A percentile compares a stretch with the other conserved stretches of the same genome.
phyloP scores from a whole-genome alignment of 2,329 filamentous ascomycete species.

The Capronia coronata region DNA sequence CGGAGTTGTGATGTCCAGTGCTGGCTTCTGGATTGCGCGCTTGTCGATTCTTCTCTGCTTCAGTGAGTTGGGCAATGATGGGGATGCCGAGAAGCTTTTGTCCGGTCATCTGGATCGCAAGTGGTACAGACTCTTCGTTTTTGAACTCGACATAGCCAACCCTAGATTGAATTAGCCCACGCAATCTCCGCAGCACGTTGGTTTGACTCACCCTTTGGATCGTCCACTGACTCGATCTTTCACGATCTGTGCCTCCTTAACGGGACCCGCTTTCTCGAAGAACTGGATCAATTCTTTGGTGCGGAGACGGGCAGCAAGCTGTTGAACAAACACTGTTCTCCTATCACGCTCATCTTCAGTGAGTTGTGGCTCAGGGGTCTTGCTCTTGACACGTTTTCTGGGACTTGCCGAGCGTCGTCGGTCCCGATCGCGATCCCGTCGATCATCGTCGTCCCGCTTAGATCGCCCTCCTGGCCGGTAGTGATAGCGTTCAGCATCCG shows the following conservation, averaged over 20 bases:
- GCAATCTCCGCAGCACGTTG: slow-evolving; percentile 4
- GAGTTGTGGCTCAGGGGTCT: slow-evolving; percentile 60
- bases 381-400: slow-evolving; percentile 37
- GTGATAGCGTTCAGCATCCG: slow-evolving; percentile 51
- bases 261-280: slow-evolving; percentile 88
- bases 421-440: slow-evolving; percentile 42
- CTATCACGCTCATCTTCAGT: slow-evolving; percentile 95
- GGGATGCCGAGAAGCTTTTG: slow-evolving; percentile 98
- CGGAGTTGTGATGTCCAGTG: slow-evolving; percentile 66
- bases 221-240: slow-evolving; percentile 95
- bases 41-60: slow-evolving; percentile 98
- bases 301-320: slow-evolving; percentile 86
- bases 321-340: slow-evolving; percentile 96
- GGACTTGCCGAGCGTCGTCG: slow-evolving; percentile 41
- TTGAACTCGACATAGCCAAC: slow-evolving; percentile 99
- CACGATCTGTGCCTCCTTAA: slow-evolving; percentile 96
- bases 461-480: slow-evolving; percentile 47
- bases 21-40: slow-evolving; percentile 71
- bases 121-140: slow-evolving; percentile 84
- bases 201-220: slow-evolving; percentile 76
- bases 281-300: slow-evolving; percentile 90
- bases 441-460: slow-evolving; percentile 44
- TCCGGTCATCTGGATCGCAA: slow-evolving; percentile 95
- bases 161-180: slow-evolving; percentile 48
- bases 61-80: slow-evolving; percentile 95